Conservation (phyloP, 2,329 filamentous ascomycete genomes). For the Aureobasidium vineae region DNA sequence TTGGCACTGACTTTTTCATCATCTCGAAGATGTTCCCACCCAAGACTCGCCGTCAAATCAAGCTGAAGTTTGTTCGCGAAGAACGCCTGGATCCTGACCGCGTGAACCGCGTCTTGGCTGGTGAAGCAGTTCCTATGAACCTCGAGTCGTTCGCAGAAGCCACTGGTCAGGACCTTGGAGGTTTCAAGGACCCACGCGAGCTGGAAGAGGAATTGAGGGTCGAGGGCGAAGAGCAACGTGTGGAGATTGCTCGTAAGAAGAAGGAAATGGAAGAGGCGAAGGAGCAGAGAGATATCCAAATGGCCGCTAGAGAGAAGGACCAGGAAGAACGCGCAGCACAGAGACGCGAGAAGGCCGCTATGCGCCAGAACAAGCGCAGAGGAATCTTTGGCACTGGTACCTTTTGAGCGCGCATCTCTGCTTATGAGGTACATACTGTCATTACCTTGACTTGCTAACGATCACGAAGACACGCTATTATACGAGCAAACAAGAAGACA, state of each 20-base stretch:
- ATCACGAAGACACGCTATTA: background rate
- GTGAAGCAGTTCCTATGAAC: constrained; percentile 42
- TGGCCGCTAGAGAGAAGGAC: constrained; percentile 36
- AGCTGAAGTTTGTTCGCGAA: constrained; percentile 79
- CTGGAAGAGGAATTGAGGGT: constrained; percentile 39
- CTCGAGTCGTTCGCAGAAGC: constrained; percentile 44
- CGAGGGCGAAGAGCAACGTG: constrained; percentile 35
- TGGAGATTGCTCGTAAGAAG: constrained; percentile 38
- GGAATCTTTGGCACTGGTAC: constrained; percentile 32
- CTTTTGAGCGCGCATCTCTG: constrained; percentile 18
- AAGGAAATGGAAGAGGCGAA: constrained; percentile 40
- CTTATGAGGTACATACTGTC: background rate
- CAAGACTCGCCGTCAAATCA: constrained; percentile 70
- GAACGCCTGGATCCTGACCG: constrained; percentile 64
- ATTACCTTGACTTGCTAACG: background rate
- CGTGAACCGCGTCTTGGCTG: constrained; percentile 62
- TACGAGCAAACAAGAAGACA: background rate
- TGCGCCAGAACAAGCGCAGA: constrained; percentile 30
- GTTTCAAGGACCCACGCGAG: constrained; percentile 41
- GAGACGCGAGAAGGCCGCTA: constrained; percentile 36
- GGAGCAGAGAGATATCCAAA: constrained; percentile 37
- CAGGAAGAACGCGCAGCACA: constrained; percentile 33
- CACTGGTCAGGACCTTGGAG: constrained; percentile 40
- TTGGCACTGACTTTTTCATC: constrained; percentile 80
- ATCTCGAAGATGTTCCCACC: constrained; percentile 73